A percentile compares a stretch with the other conserved stretches of the same genome.
phyloP scores from a whole-genome alignment of 2,329 filamentous ascomycete genomes.

The Penicillium sp. region DNA sequence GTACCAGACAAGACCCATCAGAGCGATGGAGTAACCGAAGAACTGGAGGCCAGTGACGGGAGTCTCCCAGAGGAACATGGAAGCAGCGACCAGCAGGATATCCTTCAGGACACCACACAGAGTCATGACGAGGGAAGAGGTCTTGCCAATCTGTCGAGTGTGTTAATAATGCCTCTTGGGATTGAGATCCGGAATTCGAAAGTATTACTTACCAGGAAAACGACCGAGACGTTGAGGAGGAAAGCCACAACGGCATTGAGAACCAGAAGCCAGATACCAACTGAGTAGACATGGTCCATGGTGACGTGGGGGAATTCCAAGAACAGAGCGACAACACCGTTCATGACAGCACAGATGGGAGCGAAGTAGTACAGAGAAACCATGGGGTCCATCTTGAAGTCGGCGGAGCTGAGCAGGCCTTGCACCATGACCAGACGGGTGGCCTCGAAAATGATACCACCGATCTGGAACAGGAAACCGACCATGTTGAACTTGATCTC shows the following conservation, averaged over 20 bases:
- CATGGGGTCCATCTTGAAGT: conserved; percentile 85
- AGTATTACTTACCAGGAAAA: conserved; percentile 69
- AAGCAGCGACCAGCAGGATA: conserved; percentile 75
- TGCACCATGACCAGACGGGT: conserved; percentile 83
- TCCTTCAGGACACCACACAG: conserved; percentile 85
- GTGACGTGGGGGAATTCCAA: conserved; percentile 68
- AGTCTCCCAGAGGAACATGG: conserved; percentile 76
- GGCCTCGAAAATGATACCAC: conserved; percentile 77
- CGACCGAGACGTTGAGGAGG: conserved; percentile 76
- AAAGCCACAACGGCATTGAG: conserved; percentile 78
- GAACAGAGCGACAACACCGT: conserved; percentile 67
- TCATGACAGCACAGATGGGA: conserved; percentile 79
- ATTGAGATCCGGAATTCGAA: no score
- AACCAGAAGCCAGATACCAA: conserved; percentile 66
- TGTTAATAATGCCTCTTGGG: background rate
- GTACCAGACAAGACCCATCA: conserved; percentile 65
- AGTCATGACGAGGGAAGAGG: conserved; percentile 80
- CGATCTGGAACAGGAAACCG: conserved; percentile 69
- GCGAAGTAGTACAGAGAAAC: conserved; percentile 90
- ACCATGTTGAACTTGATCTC: conserved; percentile 82
- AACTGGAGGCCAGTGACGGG: conserved; percentile 69
- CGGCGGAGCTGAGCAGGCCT: conserved; percentile 71
- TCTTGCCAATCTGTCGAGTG: conserved; percentile 72
- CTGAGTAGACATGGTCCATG: conserved; percentile 63
- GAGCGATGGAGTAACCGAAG: conserved; percentile 74